Percentiles rank a stretch among this genome's conserved stretches.
Conservation (phyloP, 2,329 filamentous ascomycete genomes). For the Ceratocystis eucalypticola region DNA sequence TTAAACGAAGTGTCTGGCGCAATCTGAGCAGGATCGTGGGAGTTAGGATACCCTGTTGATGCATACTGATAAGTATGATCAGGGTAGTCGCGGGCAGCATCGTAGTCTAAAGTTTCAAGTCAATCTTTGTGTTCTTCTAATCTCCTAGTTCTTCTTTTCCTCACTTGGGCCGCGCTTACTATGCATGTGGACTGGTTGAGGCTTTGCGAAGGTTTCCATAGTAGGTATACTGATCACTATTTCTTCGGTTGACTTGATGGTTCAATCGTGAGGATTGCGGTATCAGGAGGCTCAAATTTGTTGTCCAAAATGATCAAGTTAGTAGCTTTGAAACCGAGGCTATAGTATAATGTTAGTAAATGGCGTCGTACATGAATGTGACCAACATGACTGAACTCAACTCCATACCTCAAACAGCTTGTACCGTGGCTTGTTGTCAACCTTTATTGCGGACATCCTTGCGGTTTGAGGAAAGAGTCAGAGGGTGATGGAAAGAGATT, state of each 20-base stretch:
- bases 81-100: slow-evolving; percentile 47
- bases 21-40: slow-evolving; percentile 25
- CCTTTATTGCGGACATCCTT: slow-evolving; percentile 47
- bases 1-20: slow-evolving; percentile 40
- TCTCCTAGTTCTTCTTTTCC: background rate
- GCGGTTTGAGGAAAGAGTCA: slow-evolving; percentile 28
- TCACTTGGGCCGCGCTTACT: slow-evolving; percentile 44
- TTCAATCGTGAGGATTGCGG: slow-evolving; percentile 43
- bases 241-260: slow-evolving; percentile 40
- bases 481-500: slow-evolving; percentile 19
- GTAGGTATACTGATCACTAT: slow-evolving; percentile 33
- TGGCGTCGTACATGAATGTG: background rate
- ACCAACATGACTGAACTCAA: slow-evolving; percentile 1
- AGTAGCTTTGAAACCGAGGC: slow-evolving; percentile 2
- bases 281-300: slow-evolving; percentile 44
- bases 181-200: slow-evolving; percentile 62
- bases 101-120: slow-evolving; percentile 35
- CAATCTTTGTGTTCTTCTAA: background rate
- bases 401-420: slow-evolving; percentile 45
- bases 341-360: background rate
- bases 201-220: slow-evolving; percentile 55
- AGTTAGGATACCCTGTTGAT: slow-evolving; percentile 28
- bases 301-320: slow-evolving; percentile 44
- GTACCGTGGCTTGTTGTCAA: slow-evolving; percentile 38
- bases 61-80: slow-evolving; percentile 42